These are phyloP conservation scores for Flagelloscypha sp. DNA, from an alignment of 768 basidiomycete genomes.

Conservation along the genomic window DNA sequence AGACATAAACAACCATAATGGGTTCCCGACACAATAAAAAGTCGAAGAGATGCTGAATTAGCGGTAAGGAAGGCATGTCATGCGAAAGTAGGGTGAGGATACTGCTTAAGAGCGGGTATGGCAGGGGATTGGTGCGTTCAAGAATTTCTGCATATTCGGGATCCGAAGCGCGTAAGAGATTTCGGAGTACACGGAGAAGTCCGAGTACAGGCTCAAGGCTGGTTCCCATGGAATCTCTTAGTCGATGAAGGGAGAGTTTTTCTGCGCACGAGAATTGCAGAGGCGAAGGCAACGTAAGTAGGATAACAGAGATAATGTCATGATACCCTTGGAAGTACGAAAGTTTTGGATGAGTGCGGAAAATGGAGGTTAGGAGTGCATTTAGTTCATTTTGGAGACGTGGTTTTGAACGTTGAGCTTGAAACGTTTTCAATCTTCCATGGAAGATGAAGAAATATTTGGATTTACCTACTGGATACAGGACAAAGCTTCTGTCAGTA, in stretches of 20 bases:
- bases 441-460: constrained; percentile 6
- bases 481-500: constrained; percentile 87
- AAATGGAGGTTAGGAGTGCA: constrained; percentile 62
- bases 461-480: constrained; percentile 79
- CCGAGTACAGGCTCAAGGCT: constrained; percentile 83
- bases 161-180: constrained; percentile 65
- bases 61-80: constrained; percentile 80
- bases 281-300: constrained; percentile 60
- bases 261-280: constrained; percentile 53
- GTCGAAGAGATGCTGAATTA: constrained; percentile 90
- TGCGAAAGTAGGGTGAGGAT: constrained; percentile 89
- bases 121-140: constrained; percentile 71
- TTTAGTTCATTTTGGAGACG: constrained; percentile 58
- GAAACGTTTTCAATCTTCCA: constrained; percentile 9
- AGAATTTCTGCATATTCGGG: constrained; percentile 60
- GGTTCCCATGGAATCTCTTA: constrained; percentile 84
- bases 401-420: constrained; percentile 8
- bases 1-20: constrained; percentile 73
- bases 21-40: constrained; percentile 81
- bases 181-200: constrained; percentile 64
- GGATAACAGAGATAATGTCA: constrained; percentile 82
- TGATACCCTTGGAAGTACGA: constrained; percentile 95
- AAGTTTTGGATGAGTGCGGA: constrained; percentile 63
- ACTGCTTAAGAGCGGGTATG: constrained; percentile 86
- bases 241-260: constrained; percentile 66